Base-by-base conservation (phyloP, 2,329 filamentous ascomycete genomes). In the Alternaria arborescens region DNA sequence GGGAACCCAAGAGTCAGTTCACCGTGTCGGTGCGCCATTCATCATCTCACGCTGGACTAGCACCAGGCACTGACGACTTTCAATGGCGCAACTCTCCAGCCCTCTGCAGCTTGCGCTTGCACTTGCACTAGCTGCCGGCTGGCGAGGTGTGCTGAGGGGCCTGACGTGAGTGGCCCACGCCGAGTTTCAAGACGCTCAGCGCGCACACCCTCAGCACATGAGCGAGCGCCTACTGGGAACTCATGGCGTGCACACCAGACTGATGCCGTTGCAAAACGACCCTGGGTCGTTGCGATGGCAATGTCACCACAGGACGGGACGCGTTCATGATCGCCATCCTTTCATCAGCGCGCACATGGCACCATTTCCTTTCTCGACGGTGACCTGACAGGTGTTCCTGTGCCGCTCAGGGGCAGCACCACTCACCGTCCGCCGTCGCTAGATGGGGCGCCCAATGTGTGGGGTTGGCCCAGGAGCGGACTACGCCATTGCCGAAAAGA, bases 341-440 rank as follows among this genome's bases (percentile, higher is more conserved):
- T 66, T 69, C 67, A 70, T 71, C 67, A 68, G 38, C n/a, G 54
- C 46, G 24, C 40, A 24, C 53, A 32, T 20, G 48, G n/a, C 40
- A 42, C 54, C 54, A 50, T 36, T 26, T 55, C 64, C 55, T 16
- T 26, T 59, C 36, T 55, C 30, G 56, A 52, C 44, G 22, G 50
- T 44, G 42, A 41, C 56, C 34, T 47, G 56, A 46, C 56, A 54
- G 50, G 34, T 47, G 50, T 48, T 58, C 44, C 28, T 47, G 53
- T 52, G 60, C 58, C 51, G 38, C 28, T 66, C 65, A 68, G 65
- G 65, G 65, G 63, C 55, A 47, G 41, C 50, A 48, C 64, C 58
- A 66, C 52, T 64, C 58, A 57, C 52, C 26, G 44, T 47, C 16
- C 38, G 40, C 8, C 26, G 36, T 48, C 38, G 20, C 8, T 18